These are phyloP conservation scores for Rhynchosporium graminicola DNA, from an alignment of 2,329 filamentous ascomycete genomes.

Conservation along the genomic window DNA sequence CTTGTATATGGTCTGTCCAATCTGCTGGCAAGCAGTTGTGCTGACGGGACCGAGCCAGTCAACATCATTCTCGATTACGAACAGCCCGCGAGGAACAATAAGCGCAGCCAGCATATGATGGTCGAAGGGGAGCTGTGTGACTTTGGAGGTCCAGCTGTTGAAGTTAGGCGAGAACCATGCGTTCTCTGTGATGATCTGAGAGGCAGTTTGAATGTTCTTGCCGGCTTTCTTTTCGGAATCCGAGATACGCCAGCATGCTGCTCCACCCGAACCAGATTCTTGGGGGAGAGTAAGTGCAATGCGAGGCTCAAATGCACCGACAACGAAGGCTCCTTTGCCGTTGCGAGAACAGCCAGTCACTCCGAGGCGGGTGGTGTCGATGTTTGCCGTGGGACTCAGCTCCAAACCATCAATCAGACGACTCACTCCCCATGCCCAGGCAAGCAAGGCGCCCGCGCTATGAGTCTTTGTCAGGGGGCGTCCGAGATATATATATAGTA, in stretches of 20 bases:
- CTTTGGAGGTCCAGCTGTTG: conserved; percentile 51
- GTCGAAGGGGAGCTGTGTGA: conserved; percentile 53
- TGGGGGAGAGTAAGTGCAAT: conserved; percentile 63
- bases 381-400: conserved; percentile 46
- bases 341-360: conserved; percentile 66
- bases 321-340: conserved; percentile 64
- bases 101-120: conserved; percentile 60
- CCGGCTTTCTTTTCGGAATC: conserved; percentile 52
- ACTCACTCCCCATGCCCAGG: conserved; percentile 65
- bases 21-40: conserved; percentile 55
- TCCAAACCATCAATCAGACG: conserved; percentile 62
- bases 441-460: conserved; percentile 58
- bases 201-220: conserved; percentile 60
- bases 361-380: conserved; percentile 52
- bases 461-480: too few species aligned
- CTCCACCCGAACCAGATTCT: conserved; percentile 62
- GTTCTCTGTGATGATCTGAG: conserved; percentile 60
- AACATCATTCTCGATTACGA: conserved; percentile 56
- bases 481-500: too few species aligned
- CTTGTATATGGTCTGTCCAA: conserved; percentile 55
- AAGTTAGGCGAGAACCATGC: conserved; percentile 62
- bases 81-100: conserved; percentile 56
- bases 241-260: conserved; percentile 61
- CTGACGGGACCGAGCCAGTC: conserved; percentile 56
- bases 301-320: conserved; percentile 57